Evolutionary conservation across 768 basidiomycete genomes (phyloP).

Genomic region (Lactarius sp.): DNA sequence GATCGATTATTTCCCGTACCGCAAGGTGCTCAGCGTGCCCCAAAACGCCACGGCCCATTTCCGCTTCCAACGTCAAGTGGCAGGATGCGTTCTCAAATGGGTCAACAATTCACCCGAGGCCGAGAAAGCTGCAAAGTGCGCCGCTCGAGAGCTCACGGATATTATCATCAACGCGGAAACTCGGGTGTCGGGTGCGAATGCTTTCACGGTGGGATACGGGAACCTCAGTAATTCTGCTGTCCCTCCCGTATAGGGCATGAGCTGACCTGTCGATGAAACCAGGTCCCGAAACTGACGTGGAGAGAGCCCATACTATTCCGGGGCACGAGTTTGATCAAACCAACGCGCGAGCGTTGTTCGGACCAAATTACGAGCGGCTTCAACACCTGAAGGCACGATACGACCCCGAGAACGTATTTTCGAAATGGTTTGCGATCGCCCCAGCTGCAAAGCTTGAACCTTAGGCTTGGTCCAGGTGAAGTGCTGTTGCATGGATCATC

Average conservation of each 20-base stretch:
- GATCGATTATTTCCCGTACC: slow-evolving; percentile 42
- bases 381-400: slow-evolving; percentile 36
- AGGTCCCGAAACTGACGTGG: background rate
- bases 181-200: background rate
- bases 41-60: slow-evolving; percentile 39
- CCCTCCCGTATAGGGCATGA: too few relatives aligned
- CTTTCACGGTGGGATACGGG: slow-evolving; percentile 16
- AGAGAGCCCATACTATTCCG: background rate
- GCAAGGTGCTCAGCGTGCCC: slow-evolving; percentile 33
- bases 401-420: slow-evolving; percentile 35
- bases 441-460: slow-evolving; percentile 17
- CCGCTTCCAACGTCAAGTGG: slow-evolving; percentile 27
- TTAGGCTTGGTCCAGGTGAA: background rate
- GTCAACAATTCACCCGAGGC: background rate
- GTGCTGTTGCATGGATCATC: background rate
- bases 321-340: slow-evolving; percentile 1
- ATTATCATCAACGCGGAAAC: background rate
- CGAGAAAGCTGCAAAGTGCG: background rate
- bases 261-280: too few relatives aligned
- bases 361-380: slow-evolving; percentile 36
- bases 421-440: slow-evolving; percentile 34
- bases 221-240: slow-evolving; percentile 15
- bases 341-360: slow-evolving; percentile 32
- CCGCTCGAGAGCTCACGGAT: slow-evolving; percentile 1
- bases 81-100: slow-evolving; percentile 2